These are phyloP conservation scores for Pleurotus ostreatus DNA, from an alignment of 768 basidiomycete species.

Conservation along the genomic window DNA sequence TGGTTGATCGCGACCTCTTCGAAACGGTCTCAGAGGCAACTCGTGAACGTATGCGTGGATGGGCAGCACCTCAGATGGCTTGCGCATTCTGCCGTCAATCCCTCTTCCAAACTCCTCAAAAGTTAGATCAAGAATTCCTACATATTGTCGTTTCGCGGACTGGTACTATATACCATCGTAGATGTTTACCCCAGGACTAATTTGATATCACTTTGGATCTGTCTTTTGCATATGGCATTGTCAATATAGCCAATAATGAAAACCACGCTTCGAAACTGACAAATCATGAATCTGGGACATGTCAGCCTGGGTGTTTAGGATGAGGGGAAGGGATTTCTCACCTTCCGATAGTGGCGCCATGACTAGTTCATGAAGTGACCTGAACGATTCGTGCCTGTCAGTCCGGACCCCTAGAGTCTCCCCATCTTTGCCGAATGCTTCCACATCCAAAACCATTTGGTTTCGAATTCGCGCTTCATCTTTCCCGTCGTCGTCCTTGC, in stretches of 20 bases:
- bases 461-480: constrained; percentile 86
- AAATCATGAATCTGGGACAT: too few relatives aligned
- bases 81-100: constrained; percentile 54
- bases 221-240: neutral
- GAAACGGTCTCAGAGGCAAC: constrained; percentile 60
- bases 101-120: constrained; percentile 20
- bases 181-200: constrained; percentile 27
- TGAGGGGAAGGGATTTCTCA: constrained; percentile 13
- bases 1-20: constrained; percentile 82
- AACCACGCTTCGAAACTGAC: neutral
- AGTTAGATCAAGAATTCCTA: constrained; percentile 15
- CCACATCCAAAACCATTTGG: constrained; percentile 85
- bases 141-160: constrained; percentile 51
- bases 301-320: too few relatives aligned
- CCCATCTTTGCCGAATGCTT: constrained; percentile 79
- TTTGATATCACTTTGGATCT: neutral
- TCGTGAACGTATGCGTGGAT: constrained; percentile 56
- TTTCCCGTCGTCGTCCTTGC: constrained; percentile 62
- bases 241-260: neutral
- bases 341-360: constrained; percentile 32
- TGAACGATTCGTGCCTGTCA: constrained; percentile 45
- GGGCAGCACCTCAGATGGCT: constrained; percentile 45
- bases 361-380: constrained; percentile 57
- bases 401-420: constrained; percentile 63
- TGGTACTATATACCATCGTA: constrained; percentile 54